These are phyloP conservation scores for Hymenoscyphus fructigenus DNA, from an alignment of 2,329 filamentous ascomycete species.

Conservation along the genomic window DNA sequence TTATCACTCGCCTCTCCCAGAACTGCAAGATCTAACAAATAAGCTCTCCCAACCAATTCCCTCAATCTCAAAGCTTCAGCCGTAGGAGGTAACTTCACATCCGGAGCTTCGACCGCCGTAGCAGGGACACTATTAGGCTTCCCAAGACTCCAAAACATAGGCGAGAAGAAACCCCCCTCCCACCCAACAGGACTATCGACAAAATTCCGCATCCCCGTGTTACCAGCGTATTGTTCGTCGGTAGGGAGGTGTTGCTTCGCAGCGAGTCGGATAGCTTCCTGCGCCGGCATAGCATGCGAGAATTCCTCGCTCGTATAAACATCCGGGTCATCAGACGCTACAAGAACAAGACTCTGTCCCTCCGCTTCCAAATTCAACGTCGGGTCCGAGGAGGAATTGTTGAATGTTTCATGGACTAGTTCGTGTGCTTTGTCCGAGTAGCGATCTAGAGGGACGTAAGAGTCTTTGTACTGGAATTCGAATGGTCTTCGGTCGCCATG, in stretches of 20 bases:
- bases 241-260: constrained; percentile 55
- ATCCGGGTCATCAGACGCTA: constrained; percentile 80
- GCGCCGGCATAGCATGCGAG: constrained; percentile 57
- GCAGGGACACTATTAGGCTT: constrained; percentile 40
- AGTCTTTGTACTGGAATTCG: constrained; percentile 73
- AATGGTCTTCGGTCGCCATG: constrained; percentile 76
- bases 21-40: constrained; percentile 77
- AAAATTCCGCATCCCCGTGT: constrained; percentile 59
- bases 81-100: constrained; percentile 38
- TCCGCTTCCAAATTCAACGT: constrained; percentile 40
- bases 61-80: constrained; percentile 62
- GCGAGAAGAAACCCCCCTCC: constrained; percentile 83
- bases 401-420: constrained; percentile 52
- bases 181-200: constrained; percentile 77
- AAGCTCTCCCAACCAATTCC: constrained; percentile 75
- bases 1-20: constrained; percentile 66
- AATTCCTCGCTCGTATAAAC: constrained; percentile 69
- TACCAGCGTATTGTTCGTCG: constrained; percentile 26
- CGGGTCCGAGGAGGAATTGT: constrained; percentile 37
- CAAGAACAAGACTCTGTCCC: constrained; percentile 50
- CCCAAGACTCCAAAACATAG: constrained; percentile 77
- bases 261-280: constrained; percentile 75
- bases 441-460: constrained; percentile 72
- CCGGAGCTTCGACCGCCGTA: constrained; percentile 36
- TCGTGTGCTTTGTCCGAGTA: constrained; percentile 62